Base-by-base conservation (phyloP, 352 stramenopile genomes). In the Pilasporangium apinafurcum region DNA sequence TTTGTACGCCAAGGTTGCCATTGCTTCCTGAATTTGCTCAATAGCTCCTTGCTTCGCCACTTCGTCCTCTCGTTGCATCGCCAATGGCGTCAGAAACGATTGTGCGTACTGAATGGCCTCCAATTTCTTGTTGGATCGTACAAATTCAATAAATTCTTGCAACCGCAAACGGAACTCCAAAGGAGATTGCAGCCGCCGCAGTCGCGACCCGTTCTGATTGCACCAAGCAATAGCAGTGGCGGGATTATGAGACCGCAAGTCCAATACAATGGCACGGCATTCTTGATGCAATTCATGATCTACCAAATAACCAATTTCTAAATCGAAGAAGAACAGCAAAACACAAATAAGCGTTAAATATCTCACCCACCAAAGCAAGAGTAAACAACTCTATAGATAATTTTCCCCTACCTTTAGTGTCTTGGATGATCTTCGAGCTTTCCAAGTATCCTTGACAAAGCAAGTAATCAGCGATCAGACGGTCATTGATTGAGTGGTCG, bases 101-200 rank as follows among this genome's bases (percentile, higher is more conserved):
- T 76, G 80, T 4, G 80, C 80, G 24, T 90, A 86, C 26, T 85
- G 49, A 12, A 92, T 67, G 17, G 80, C 80, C 17, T 86, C 68
- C n/a, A 90, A 52, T 8, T 68, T 68, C 46, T 87, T 78, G 38
- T 65, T 64, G 3, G 64, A 62, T 37, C 80, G 80, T n/a, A 90
- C 74, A n/a, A 83, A 56, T 47, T 90, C 80, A 17, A 92, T 56
- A 48, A 90, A 86, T 44, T 83, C 72, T 48, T 92, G 80, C 22
- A 90, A 40, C 7, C 80, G 64, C 25, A 92, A 36, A 8, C 74
- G 70, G 29, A 92, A 88, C 41, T 89, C 76, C n/a, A 92, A 35
- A 16, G 53, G 57, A 5, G 80, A 89, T 38, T 80, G 68, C 13
- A 92, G 44, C 13, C 80, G 77, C 30, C 80, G 72, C 22, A 92